Percentiles rank a stretch among this genome's conserved stretches.
Evolutionary conservation across 2,329 filamentous ascomycete genomes (phyloP).

Genomic region (Plectosphaerella cucumerina): DNA sequence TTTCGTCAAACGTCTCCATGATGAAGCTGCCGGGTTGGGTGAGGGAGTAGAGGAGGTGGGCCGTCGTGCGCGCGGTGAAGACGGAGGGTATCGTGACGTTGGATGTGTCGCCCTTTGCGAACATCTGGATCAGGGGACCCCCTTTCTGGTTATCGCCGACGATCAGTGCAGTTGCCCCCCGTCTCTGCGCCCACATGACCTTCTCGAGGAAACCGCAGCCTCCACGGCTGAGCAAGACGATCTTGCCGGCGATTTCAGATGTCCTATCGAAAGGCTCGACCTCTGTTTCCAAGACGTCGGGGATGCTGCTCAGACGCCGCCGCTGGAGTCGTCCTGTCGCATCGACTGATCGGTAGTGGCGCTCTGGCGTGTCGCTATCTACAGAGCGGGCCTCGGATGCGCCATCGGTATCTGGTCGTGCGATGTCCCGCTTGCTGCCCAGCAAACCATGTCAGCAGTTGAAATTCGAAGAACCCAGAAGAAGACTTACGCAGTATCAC

Average conservation of each 20-base stretch:
- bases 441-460: too few species aligned
- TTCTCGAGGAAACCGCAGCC: conserved; percentile 97
- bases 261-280: background rate
- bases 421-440: too few species aligned
- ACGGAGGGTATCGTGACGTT: conserved; percentile 92
- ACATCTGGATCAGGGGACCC: conserved; percentile 92
- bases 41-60: conserved; percentile 84
- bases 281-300: too few species aligned
- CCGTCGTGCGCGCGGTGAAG: conserved; percentile 93
- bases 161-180: conserved; percentile 84
- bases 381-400: too few species aligned
- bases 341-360: too few species aligned
- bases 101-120: conserved; percentile 92
- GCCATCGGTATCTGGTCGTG: too few species aligned
- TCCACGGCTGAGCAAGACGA: conserved; percentile 85
- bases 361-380: too few species aligned
- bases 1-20: conserved; percentile 56
- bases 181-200: conserved; percentile 91
- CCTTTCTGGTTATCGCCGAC: conserved; percentile 91
- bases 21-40: conserved; percentile 67
- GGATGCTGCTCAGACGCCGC: too few species aligned
- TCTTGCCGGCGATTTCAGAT: conserved; percentile 80
- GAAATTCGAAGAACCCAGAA: too few species aligned
- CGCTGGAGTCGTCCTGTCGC: too few species aligned
- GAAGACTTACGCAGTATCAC: conserved; percentile 32